These are phyloP conservation scores for Capsicum rhomboideum DNA, from an alignment of 257 asterid genomes.

Conservation along the genomic window DNA sequence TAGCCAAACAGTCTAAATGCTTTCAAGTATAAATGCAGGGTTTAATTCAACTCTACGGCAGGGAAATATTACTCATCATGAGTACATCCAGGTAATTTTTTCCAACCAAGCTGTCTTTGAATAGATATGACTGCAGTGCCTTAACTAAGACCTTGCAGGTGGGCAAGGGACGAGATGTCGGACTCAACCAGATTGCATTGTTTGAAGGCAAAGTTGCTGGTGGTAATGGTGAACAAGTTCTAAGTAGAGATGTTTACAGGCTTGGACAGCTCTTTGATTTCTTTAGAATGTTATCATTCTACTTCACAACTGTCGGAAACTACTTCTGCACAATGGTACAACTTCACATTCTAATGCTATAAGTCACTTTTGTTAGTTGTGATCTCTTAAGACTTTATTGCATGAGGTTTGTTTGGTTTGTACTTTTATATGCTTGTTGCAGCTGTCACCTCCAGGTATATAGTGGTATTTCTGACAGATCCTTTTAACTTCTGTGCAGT, in stretches of 20 bases:
- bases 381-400: background rate
- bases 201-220: constrained; percentile 99
- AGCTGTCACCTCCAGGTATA: background rate
- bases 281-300: constrained; percentile 93
- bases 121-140: constrained; percentile 3
- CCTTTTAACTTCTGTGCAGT: constrained; percentile 44
- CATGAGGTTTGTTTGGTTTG: background rate
- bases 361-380: background rate
- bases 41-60: constrained; percentile 94
- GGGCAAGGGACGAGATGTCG: constrained; percentile 98
- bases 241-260: constrained; percentile 92
- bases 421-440: background rate
- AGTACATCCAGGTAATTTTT: constrained; percentile 78
- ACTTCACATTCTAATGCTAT: background rate
- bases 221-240: constrained; percentile 98
- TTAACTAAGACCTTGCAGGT: constrained; percentile 43
- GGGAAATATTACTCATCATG: constrained; percentile 98
- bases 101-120: background rate
- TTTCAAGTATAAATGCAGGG: constrained; percentile 45
- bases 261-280: constrained; percentile 98
- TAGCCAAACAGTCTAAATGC: background rate
- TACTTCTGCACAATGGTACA: constrained; percentile 97
- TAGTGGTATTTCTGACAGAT: background rate
- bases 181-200: constrained; percentile 93
- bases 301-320: constrained; percentile 94